Conservation (phyloP, 768 basidiomycete genomes). For the Polyporus arcularius region DNA sequence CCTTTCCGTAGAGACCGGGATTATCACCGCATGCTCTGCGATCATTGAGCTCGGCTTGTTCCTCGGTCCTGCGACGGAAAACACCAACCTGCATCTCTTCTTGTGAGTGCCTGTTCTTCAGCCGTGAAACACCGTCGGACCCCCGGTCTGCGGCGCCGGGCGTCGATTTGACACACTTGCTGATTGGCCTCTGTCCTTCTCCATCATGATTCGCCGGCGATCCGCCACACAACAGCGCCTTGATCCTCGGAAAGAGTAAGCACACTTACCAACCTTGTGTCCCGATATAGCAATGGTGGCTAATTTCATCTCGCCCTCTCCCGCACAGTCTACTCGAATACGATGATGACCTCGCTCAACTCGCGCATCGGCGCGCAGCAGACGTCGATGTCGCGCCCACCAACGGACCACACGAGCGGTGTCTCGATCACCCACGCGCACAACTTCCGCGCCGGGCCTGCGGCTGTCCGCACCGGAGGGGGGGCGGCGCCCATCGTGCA, state of each 20-base stretch:
- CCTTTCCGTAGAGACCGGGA: neutral
- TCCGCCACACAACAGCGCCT: neutral
- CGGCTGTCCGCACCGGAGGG: neutral
- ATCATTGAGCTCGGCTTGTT: constrained; percentile 1
- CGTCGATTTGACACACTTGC: no score
- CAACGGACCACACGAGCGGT: neutral
- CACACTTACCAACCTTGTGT: no score
- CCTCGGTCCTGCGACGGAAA: neutral
- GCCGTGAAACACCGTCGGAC: neutral
- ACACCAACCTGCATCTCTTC: constrained; percentile 1
- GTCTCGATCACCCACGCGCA: neutral
- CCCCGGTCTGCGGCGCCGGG: neutral
- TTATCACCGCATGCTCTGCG: neutral
- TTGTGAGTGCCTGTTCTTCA: neutral
- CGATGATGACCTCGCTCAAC: neutral
- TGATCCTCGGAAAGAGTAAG: neutral
- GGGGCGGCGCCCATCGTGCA: neutral
- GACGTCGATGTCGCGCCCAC: neutral
- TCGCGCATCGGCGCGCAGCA: neutral
- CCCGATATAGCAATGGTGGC: neutral
- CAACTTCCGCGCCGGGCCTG: neutral
- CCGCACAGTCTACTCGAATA: neutral
- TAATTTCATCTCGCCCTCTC: neutral
- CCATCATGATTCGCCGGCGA: neutral
- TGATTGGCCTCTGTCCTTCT: no score